Conservation (phyloP, 176 grass and related monocot genomes). For the Canna indica region DNA sequence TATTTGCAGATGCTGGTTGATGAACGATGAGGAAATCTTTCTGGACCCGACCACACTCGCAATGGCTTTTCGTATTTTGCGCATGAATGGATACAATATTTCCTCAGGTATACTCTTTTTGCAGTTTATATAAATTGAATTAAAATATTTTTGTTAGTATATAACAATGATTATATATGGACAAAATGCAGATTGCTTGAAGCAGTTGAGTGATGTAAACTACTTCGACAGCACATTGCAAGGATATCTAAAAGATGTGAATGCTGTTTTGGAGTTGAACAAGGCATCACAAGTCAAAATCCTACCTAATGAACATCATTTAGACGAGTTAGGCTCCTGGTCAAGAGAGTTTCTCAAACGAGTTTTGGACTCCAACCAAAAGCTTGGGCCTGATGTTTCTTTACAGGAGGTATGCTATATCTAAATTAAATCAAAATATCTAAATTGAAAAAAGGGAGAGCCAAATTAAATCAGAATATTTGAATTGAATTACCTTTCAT, state of each 20-base stretch:
- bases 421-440: too few species aligned
- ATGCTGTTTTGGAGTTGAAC: slow-evolving; percentile 59
- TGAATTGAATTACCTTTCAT: slow-evolving; percentile 15
- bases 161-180: background rate
- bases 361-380: slow-evolving; percentile 19
- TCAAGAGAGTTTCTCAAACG: slow-evolving; percentile 45
- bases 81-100: slow-evolving; percentile 61
- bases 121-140: too few species aligned
- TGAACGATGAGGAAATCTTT: slow-evolving; percentile 48
- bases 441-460: too few species aligned
- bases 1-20: slow-evolving; percentile 69
- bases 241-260: slow-evolving; percentile 61
- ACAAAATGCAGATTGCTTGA: slow-evolving; percentile 47
- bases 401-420: slow-evolving; percentile 48
- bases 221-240: slow-evolving; percentile 45
- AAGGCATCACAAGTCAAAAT: slow-evolving; percentile 60
- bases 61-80: slow-evolving; percentile 64
- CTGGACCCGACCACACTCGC: slow-evolving; percentile 42
- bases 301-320: slow-evolving; percentile 34
- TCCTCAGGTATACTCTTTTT: slow-evolving; percentile 82
- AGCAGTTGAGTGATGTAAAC: slow-evolving; percentile 26
- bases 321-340: slow-evolving; percentile 56
- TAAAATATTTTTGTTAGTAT: background rate
- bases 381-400: background rate
- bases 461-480: too few species aligned